phyloP scores from a whole-genome alignment of 306 rosid species.

The Medicago lupulina region DNA sequence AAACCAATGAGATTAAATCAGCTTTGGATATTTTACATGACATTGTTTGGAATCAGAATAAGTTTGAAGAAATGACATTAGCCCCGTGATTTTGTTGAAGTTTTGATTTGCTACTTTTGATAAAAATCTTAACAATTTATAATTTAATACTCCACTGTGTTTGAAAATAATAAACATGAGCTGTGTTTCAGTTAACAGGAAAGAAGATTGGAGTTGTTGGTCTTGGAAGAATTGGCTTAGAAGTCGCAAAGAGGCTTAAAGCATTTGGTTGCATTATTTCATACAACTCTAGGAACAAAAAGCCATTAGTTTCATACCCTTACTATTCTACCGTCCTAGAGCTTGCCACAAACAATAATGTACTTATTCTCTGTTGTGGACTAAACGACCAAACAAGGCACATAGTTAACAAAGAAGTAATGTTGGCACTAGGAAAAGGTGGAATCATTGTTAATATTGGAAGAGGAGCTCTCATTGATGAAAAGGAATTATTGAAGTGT shows the following conservation, averaged over 20 bases:
- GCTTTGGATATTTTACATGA: no score
- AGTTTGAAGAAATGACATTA: no score
- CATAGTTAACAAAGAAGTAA: constrained; percentile 51
- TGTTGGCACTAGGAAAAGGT: constrained; percentile 51
- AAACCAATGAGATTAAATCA: no score
- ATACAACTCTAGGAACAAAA: constrained; percentile 57
- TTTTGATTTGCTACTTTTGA: no score
- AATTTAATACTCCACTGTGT: no score
- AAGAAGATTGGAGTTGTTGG: constrained; percentile 62
- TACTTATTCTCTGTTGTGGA: no score
- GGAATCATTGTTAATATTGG: constrained; percentile 59
- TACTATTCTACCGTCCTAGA: constrained; percentile 48
- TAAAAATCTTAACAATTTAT: no score
- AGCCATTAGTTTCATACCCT: constrained; percentile 44
- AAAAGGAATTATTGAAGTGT: constrained; percentile 35
- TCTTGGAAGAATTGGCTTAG: constrained; percentile 57
- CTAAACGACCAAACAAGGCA: constrained; percentile 55
- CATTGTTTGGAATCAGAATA: no score
- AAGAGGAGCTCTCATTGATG: constrained; percentile 55
- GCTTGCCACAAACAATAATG: no score
- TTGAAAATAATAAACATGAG: no score
- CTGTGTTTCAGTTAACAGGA: constrained; percentile 28
- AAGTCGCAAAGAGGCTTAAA: constrained; percentile 60
- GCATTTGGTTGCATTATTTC: constrained; percentile 51
- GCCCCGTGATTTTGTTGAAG: no score